These are phyloP conservation scores for Vaccinium corymbosum DNA, from an alignment of 148 eudicot genomes.

Conservation along the genomic window DNA sequence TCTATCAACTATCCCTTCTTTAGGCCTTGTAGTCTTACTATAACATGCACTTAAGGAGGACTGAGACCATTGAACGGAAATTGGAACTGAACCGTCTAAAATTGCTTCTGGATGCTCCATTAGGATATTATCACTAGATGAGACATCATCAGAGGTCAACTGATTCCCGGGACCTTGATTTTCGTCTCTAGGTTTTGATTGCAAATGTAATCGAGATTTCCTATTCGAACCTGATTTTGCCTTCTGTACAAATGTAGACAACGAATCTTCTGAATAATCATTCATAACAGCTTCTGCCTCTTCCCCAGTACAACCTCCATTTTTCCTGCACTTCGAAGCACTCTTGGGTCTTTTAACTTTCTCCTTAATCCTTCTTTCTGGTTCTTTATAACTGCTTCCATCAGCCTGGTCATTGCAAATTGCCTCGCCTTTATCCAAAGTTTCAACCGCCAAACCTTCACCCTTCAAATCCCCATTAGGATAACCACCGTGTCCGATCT, in stretches of 20 bases:
- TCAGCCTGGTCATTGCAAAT: constrained; percentile 22
- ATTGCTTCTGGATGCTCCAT: constrained; percentile 19
- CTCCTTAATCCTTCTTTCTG: constrained; percentile 22
- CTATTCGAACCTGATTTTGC: constrained; percentile 48
- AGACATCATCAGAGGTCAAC: not conserved
- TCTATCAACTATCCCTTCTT: constrained; percentile 20
- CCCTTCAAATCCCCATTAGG: constrained; percentile 19
- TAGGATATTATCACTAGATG: constrained; percentile 13
- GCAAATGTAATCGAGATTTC: constrained; percentile 38
- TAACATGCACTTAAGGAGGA: constrained; percentile 32
- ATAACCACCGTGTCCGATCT: constrained; percentile 26
- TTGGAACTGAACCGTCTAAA: constrained; percentile 26
- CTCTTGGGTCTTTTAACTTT: constrained; percentile 31
- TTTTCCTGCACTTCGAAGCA: constrained; percentile 24
- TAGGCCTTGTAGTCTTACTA: constrained; percentile 21
- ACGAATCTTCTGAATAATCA: constrained; percentile 53
- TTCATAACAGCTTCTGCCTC: constrained; percentile 23
- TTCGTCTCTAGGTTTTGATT: constrained; percentile 34
- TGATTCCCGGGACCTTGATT: constrained; percentile 22
- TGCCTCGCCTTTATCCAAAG: constrained; percentile 10
- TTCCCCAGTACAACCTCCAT: constrained; percentile 13
- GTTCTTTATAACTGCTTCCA: constrained; percentile 16
- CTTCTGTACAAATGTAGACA: constrained; percentile 61
- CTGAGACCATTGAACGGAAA: constrained; percentile 24
- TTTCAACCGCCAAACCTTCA: constrained; percentile 23